These are phyloP conservation scores for Oryza brachyantha DNA, from an alignment of 176 grass and related monocot genomes.

Conservation along the genomic window DNA sequence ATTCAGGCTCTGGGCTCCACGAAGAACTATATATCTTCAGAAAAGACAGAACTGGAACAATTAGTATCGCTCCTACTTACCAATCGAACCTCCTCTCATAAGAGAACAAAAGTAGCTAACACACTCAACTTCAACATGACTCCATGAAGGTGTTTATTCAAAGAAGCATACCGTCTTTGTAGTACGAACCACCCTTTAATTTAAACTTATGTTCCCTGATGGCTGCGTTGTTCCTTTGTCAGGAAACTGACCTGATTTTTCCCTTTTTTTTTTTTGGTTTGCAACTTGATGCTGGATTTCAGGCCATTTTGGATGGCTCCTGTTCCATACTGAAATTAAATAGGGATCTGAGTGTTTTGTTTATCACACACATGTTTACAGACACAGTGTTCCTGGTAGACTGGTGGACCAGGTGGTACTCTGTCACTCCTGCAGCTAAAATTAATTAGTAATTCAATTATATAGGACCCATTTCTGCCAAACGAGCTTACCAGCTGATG, in stretches of 20 bases:
- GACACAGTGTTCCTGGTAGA: background rate
- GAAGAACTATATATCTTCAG: conserved; percentile 5
- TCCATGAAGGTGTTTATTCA: background rate
- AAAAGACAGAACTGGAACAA: conserved; percentile 30
- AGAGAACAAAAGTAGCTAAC: conserved; percentile 24
- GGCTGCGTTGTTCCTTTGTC: background rate
- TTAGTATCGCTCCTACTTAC: background rate
- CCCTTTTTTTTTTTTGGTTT: no score
- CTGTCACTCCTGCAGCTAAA: conserved; percentile 5
- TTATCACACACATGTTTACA: conserved; percentile 1
- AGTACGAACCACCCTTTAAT: background rate
- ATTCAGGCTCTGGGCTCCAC: conserved; percentile 40
- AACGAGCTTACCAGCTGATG: background rate
- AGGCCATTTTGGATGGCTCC: conserved; percentile 8
- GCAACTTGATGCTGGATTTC: background rate
- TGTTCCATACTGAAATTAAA: background rate
- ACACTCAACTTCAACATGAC: conserved; percentile 28
- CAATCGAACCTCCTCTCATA: conserved; percentile 20
- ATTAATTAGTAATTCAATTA: conserved; percentile 32
- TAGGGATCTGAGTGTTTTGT: background rate
- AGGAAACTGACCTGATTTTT: background rate
- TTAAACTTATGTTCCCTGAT: background rate
- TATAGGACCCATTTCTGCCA: conserved; percentile 8
- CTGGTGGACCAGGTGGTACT: background rate
- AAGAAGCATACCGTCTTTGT: background rate